Evolutionary conservation across 2,329 filamentous ascomycete genomes (phyloP).

Genomic region (Aspergillus tamarii): DNA sequence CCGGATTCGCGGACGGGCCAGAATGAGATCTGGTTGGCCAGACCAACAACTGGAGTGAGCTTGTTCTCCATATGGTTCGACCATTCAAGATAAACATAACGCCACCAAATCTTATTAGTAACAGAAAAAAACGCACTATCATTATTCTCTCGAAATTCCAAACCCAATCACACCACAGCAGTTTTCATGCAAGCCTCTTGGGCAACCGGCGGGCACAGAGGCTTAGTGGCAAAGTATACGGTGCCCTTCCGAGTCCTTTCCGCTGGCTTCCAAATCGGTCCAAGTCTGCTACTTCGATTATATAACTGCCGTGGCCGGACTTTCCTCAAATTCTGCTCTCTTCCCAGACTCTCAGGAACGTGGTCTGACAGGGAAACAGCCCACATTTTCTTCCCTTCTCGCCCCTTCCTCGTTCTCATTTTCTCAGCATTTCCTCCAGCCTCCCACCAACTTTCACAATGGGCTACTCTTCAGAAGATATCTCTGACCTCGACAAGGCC

Average conservation of each 20-base stretch:
- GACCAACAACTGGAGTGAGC: background rate
- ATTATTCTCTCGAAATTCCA: slow-evolving; percentile 6
- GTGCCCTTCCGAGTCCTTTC: slow-evolving; percentile 1
- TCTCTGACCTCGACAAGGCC: slow-evolving; percentile 19
- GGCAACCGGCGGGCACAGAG: background rate
- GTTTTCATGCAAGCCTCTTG: background rate
- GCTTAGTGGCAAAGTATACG: slow-evolving; percentile 6
- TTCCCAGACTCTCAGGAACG: slow-evolving; percentile 3
- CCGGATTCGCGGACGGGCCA: background rate
- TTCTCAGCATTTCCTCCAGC: background rate
- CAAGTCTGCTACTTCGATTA: slow-evolving; percentile 1
- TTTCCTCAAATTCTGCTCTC: background rate
- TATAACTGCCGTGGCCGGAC: slow-evolving; percentile 3
- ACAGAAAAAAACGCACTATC: slow-evolving; percentile 7
- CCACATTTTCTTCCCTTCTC: background rate
- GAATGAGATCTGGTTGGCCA: background rate
- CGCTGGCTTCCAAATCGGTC: slow-evolving; percentile 3
- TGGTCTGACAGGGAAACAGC: background rate
- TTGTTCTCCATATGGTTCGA: slow-evolving; percentile 8
- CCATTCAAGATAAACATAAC: slow-evolving; percentile 11
- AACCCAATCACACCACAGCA: background rate
- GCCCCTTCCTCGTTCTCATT: background rate
- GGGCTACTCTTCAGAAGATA: slow-evolving; percentile 13
- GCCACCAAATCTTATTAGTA: slow-evolving; percentile 15
- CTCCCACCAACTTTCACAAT: background rate